Evolutionary conservation across 2,329 filamentous ascomycete species (phyloP).

Genomic region (Teratosphaeria pseudoeucalypti): DNA sequence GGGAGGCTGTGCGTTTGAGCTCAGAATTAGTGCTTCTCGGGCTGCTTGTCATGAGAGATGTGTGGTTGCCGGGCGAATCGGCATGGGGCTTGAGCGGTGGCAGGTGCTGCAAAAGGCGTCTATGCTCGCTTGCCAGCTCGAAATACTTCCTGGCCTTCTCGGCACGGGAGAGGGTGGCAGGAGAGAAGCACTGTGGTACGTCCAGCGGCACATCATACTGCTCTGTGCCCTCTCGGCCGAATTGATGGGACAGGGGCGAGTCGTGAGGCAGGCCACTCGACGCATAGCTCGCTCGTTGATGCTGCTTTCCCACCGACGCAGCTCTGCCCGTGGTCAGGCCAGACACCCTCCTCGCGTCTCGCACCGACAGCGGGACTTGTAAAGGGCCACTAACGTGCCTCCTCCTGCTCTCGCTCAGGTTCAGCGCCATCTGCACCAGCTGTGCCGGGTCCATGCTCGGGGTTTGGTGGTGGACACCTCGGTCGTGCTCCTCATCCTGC

Average conservation of each 20-base stretch:
- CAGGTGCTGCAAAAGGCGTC: conserved; percentile 66
- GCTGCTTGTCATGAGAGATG: conserved; percentile 28
- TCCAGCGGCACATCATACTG: background rate
- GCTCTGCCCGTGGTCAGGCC: background rate
- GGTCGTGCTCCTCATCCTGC: conserved; percentile 1
- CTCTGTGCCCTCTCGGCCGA: conserved; percentile 2
- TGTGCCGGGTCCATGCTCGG: conserved; percentile 70
- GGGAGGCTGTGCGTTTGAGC: conserved; percentile 27
- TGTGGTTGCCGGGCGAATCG: conserved; percentile 32
- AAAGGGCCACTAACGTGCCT: conserved; percentile 50
- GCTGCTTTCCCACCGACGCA: background rate
- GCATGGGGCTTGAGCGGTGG: conserved; percentile 55
- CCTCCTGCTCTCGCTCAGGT: conserved; percentile 69
- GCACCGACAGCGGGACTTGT: conserved; percentile 41
- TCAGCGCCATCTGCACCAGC: conserved; percentile 87
- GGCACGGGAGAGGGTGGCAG: conserved; percentile 68
- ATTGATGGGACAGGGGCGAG: background rate
- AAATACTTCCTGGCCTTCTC: conserved; percentile 78
- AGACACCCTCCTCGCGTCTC: conserved; percentile 36
- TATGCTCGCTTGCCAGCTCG: conserved; percentile 76
- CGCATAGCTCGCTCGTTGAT: background rate
- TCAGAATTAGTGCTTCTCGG: conserved; percentile 32
- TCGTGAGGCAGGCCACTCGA: background rate
- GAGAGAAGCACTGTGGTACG: conserved; percentile 60
- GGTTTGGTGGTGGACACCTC: background rate